Percentiles rank a stretch among this genome's conserved stretches.
These are phyloP conservation scores for Pelargonium nanum DNA, from an alignment of 345 rosid species.

Conservation along the genomic window DNA sequence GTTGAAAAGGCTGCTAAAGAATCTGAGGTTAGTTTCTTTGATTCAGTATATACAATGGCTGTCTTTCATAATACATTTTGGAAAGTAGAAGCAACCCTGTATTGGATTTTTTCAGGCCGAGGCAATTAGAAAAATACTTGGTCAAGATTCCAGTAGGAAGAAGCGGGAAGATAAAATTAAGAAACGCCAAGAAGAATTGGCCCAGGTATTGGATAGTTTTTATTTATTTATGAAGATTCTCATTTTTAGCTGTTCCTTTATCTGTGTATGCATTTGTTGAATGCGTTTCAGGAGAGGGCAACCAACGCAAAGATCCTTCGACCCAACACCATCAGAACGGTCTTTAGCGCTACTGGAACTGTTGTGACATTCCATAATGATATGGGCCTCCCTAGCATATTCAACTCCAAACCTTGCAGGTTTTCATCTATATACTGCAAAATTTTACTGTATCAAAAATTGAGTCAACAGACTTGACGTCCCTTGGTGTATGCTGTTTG, in stretches of 20 bases:
- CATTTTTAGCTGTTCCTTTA: constrained; percentile 7
- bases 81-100: constrained; percentile 9
- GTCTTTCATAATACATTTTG: constrained; percentile 1
- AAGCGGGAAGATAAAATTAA: constrained; percentile 74
- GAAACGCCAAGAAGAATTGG: constrained; percentile 74
- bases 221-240: not conserved
- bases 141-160: constrained; percentile 87
- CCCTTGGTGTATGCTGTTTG: no score
- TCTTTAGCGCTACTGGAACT: constrained; percentile 61
- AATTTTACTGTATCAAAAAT: no score
- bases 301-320: constrained; percentile 44
- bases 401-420: constrained; percentile 53
- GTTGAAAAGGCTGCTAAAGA: constrained; percentile 84
- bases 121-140: constrained; percentile 89
- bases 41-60: constrained; percentile 4
- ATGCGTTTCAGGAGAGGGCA: constrained; percentile 54
- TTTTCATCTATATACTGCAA: constrained; percentile 12
- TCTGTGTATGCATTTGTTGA: not conserved
- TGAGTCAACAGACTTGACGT: no score
- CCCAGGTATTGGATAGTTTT: constrained; percentile 41
- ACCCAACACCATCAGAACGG: constrained; percentile 47
- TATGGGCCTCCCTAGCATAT: constrained; percentile 70
- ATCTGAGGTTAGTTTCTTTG: constrained; percentile 52
- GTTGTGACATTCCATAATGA: constrained; percentile 64
- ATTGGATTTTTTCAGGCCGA: constrained; percentile 47